Evolutionary conservation across 129 eudicot species (phyloP), one percentile per base, ranked within the genome.

Genomic region (Pittosporum tobira): DNA sequence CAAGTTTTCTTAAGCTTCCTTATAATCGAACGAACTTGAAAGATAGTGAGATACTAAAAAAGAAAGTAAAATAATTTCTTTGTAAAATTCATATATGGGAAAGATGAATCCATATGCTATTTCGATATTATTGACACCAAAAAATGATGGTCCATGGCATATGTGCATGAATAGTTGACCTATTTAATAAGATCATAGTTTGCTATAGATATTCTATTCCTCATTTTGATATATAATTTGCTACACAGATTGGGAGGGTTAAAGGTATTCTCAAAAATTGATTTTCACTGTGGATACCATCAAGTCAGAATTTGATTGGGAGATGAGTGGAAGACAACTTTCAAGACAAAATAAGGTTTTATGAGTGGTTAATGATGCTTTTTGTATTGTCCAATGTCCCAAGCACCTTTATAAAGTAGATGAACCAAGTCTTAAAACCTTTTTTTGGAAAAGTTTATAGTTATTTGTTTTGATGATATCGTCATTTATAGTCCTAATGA

Each of bases 11-110:
- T 4, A 11, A 57, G 27, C 22, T 57, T 6, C 40, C 62, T 18
- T 43, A 57, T 21, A 40, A 61, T n/a, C 36, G 20, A 13, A 40
- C 43, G 51, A 61, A 53, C 19, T 53, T 36, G 6, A 61, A 61
- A 16, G 52, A 61, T 14, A 40, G 24, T 43, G 18, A 61, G 53
- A 42, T 61, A 4, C 20, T 60, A 3, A 20, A 26, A 30, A 34
- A 60, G 34, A 15, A 60, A 43, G 20, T 38, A n/a, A 2, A 31
- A 61, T 27, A 34, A 61, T 19, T 11, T 61, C 16, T 18, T 61
- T 18, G 14, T 3, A 61, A 44, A 24, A 37, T 51, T 2, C 21
- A 40, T 11, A 61, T 61, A 9, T 23, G 14, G 22, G 9, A 58
- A 21, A 58, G 63, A 31, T 58, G 63, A 58, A 48, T 36, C 63